A percentile compares a stretch with the other conserved stretches of the same genome.
These are phyloP conservation scores for Mayamaea pseudoterrestris DNA, from an alignment of 108 stramenopile species.

Conservation along the genomic window DNA sequence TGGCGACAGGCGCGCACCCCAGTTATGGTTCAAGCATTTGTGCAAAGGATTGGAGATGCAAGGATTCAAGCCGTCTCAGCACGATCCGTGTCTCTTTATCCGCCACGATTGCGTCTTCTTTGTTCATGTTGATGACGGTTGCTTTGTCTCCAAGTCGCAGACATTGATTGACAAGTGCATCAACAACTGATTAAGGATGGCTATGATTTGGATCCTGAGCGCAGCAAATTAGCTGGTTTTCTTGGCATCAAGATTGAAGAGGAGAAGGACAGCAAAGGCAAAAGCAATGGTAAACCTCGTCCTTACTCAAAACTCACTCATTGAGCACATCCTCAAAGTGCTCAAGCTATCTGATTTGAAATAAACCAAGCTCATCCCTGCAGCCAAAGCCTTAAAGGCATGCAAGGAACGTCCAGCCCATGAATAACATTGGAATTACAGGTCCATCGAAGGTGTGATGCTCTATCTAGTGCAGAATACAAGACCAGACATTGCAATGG, in stretches of 20 bases:
- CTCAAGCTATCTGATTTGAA: conserved; percentile 1
- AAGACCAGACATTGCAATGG: conserved; percentile 15
- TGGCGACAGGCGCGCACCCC: conserved; percentile 15
- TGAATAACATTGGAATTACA: conserved; percentile 11
- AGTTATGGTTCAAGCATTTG: conserved; percentile 30
- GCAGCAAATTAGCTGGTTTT: conserved; percentile 15
- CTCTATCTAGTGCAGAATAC: conserved; percentile 12
- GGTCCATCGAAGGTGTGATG: conserved; percentile 10
- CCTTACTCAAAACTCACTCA: conserved; percentile 32
- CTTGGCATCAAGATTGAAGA: conserved; percentile 22
- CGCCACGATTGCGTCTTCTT: conserved; percentile 18
- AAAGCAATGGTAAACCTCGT: conserved; percentile 19
- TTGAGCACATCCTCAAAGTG: conserved; percentile 17
- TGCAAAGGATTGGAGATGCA: conserved; percentile 6
- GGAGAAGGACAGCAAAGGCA: conserved; percentile 18
- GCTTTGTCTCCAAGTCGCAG: conserved; percentile 8
- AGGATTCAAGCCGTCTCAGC: conserved; percentile 1
- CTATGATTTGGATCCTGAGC: conserved; percentile 19
- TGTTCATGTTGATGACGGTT: conserved; percentile 26
- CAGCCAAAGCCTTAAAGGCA: neutral
- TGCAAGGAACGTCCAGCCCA: neutral
- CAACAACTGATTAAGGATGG: neutral
- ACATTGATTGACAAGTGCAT: conserved; percentile 8
- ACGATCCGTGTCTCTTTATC: conserved; percentile 14
- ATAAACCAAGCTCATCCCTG: conserved; percentile 3